Percentiles rank a stretch among this genome's conserved stretches.
These are phyloP conservation scores for Malbranchea cinnamomea DNA, from an alignment of 2,329 filamentous ascomycete genomes.

Conservation along the genomic window DNA sequence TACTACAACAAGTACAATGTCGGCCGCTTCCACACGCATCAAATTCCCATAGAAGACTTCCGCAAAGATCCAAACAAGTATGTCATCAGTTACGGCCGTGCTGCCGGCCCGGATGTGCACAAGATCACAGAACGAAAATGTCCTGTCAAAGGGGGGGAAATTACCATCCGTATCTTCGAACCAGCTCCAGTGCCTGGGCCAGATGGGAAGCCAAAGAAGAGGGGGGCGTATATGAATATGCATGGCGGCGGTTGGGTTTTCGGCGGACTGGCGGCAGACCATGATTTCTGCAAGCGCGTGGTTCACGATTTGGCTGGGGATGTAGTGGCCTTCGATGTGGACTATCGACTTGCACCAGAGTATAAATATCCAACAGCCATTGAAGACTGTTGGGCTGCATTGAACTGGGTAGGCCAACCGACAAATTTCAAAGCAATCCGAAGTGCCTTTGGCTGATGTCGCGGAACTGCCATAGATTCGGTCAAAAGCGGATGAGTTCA, in stretches of 20 bases:
- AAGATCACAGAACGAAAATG: slow-evolving; percentile 27
- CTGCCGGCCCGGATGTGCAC: slow-evolving; percentile 21
- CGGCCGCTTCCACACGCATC: slow-evolving; percentile 28
- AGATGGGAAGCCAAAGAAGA: slow-evolving; percentile 16
- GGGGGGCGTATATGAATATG: slow-evolving; percentile 29
- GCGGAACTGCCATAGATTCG: slow-evolving; percentile 15
- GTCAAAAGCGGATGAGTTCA: slow-evolving; percentile 19
- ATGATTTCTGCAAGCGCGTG: slow-evolving; percentile 28
- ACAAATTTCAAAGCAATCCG: background rate
- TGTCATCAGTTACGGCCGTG: slow-evolving; percentile 24
- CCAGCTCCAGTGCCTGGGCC: slow-evolving; percentile 15
- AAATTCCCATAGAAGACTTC: slow-evolving; percentile 26
- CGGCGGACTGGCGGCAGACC: slow-evolving; percentile 23
- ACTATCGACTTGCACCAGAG: slow-evolving; percentile 29
- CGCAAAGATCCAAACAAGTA: slow-evolving; percentile 27
- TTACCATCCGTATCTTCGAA: slow-evolving; percentile 28
- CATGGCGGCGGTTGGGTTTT: slow-evolving; percentile 31
- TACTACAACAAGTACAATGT: slow-evolving; percentile 30
- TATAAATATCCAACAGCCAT: slow-evolving; percentile 23
- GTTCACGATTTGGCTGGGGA: slow-evolving; percentile 23
- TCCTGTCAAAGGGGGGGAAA: slow-evolving; percentile 24
- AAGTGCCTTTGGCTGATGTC: slow-evolving; percentile 3
- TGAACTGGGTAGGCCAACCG: slow-evolving; percentile 21
- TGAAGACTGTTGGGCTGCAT: slow-evolving; percentile 26
- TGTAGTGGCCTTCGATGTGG: slow-evolving; percentile 30